Conservation (phyloP, 805 yeast genomes). For the Zygoascus flipseniorum region DNA sequence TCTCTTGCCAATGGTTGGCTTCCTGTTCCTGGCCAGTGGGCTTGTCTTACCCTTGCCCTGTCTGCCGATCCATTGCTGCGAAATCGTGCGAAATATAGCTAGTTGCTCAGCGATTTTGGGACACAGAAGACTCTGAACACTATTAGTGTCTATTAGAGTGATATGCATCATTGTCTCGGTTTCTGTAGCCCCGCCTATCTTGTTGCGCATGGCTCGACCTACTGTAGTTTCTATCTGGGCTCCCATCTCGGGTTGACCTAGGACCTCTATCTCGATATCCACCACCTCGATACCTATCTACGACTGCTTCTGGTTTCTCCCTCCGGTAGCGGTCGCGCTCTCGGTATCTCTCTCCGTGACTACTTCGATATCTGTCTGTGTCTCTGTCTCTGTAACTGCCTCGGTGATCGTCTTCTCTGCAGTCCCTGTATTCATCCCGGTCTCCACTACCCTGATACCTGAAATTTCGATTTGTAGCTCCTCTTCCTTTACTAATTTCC, state of each 20-base stretch:
- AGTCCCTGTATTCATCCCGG: not conserved
- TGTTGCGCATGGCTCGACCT: not conserved
- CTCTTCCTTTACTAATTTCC: not conserved
- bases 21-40: too few relatives aligned
- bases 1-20: too few relatives aligned
- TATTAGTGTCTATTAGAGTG: too few relatives aligned
- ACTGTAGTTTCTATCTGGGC: not conserved
- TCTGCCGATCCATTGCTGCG: too few relatives aligned
- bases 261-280: not conserved
- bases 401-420: not conserved
- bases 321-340: not conserved
- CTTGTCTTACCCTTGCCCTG: too few relatives aligned
- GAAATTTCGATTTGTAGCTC: not conserved
- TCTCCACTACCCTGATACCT: constrained; percentile 1
- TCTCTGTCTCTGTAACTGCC: not conserved
- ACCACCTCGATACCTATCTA: not conserved
- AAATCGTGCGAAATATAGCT: too few relatives aligned
- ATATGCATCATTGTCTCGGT: not conserved
- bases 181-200: not conserved
- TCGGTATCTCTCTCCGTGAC: not conserved
- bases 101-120: too few relatives aligned
- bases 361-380: not conserved
- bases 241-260: constrained; percentile 2
- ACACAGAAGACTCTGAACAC: too few relatives aligned
- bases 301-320: not conserved